Conservation (phyloP, 2,329 filamentous ascomycete species). For the Ramularia collo-cygni region DNA sequence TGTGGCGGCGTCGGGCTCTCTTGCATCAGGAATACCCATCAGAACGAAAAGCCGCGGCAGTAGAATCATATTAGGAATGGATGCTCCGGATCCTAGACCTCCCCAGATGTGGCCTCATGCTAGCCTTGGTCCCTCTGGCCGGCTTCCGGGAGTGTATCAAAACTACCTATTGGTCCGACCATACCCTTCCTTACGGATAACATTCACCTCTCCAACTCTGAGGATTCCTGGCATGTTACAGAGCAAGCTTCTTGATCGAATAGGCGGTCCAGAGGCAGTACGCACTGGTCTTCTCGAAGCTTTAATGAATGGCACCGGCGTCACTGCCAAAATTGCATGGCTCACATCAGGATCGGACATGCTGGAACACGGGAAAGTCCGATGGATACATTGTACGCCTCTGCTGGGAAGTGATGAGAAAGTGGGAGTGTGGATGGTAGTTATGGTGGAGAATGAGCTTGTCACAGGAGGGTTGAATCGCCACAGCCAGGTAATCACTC, state of each 20-base stretch:
- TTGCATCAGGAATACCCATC: not conserved
- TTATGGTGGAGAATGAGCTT: conserved; percentile 18
- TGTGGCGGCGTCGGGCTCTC: not conserved
- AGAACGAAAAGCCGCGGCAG: too few species aligned
- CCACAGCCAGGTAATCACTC: not conserved
- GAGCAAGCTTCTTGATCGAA: conserved; percentile 37
- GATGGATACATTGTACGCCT: conserved; percentile 42
- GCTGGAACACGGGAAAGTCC: conserved; percentile 20
- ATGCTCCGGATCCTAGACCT: not conserved
- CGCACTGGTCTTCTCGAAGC: conserved; percentile 35
- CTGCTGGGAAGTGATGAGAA: conserved; percentile 35
- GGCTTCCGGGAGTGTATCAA: conserved; percentile 34
- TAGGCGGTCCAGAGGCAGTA: conserved; percentile 35
- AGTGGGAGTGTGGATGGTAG: not conserved
- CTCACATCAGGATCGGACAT: conserved; percentile 20
- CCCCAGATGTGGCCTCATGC: not conserved
- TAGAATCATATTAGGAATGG: too few species aligned
- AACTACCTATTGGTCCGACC: conserved; percentile 59
- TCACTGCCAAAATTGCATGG: conserved; percentile 41
- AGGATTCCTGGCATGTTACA: conserved; percentile 60
- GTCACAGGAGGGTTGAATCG: conserved; percentile 24
- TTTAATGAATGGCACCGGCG: conserved; percentile 32
- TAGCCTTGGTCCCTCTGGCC: conserved; percentile 27
- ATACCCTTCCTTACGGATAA: conserved; percentile 57
- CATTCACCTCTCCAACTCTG: conserved; percentile 63